Conservation (phyloP, 192 early-diverging fungal genomes). For the Spizellomyces punctatus region DNA sequence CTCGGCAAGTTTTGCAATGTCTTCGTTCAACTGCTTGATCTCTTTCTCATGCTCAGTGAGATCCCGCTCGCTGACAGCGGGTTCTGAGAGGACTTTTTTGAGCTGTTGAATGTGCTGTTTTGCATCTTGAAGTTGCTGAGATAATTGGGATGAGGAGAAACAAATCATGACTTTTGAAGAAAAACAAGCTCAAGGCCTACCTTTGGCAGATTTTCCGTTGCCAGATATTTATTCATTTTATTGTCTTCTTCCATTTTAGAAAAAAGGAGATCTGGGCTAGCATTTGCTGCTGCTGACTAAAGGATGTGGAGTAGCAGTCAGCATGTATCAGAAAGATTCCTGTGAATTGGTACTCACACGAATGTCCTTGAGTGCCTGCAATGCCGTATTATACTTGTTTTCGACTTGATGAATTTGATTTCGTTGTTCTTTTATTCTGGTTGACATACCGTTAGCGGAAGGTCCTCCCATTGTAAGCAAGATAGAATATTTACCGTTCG, state of each 20-base stretch:
- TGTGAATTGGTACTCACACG: background rate
- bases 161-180: background rate
- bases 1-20: conserved; percentile 55
- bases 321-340: background rate
- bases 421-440: conserved; percentile 55
- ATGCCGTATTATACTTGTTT: conserved; percentile 35
- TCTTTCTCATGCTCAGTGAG: conserved; percentile 49
- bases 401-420: conserved; percentile 43
- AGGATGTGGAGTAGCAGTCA: background rate
- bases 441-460: background rate
- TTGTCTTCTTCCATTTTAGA: conserved; percentile 59
- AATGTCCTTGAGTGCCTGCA: conserved; percentile 51
- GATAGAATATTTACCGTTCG: conserved; percentile 30
- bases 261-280: conserved; percentile 48
- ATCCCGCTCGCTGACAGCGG: conserved; percentile 45
- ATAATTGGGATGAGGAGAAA: background rate
- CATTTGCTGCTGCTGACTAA: conserved; percentile 39
- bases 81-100: conserved; percentile 51
- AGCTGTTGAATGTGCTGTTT: conserved; percentile 47
- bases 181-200: conserved; percentile 19
- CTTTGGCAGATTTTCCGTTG: conserved; percentile 59
- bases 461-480: background rate
- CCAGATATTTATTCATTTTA: conserved; percentile 63
- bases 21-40: conserved; percentile 51
- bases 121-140: conserved; percentile 43